A percentile compares a stretch with the other conserved stretches of the same genome.
Conservation (phyloP, 108 stramenopile genomes). For the Skeletonema menzelii region DNA sequence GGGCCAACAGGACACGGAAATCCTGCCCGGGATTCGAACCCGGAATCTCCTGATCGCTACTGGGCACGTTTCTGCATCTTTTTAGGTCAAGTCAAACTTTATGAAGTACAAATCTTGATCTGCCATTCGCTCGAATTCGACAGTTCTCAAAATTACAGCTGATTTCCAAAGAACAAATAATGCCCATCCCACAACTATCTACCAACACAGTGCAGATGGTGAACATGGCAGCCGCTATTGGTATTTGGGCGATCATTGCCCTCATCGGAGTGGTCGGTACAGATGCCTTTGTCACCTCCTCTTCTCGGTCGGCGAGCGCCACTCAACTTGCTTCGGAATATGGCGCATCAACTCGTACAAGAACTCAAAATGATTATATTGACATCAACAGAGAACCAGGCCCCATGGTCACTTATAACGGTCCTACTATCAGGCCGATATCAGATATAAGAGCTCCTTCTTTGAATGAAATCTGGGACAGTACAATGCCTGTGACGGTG, state of each 20-base stretch:
- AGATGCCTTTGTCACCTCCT: not conserved
- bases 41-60: constrained; percentile 13
- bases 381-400: not conserved
- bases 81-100: too few species aligned
- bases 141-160: not conserved
- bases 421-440: not conserved
- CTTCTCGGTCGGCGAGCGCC: not conserved
- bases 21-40: constrained; percentile 16
- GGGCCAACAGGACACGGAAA: constrained; percentile 16
- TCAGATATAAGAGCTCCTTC: not conserved
- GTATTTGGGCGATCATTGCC: not conserved
- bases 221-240: not conserved
- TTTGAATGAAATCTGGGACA: constrained; percentile 54
- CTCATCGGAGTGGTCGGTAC: not conserved
- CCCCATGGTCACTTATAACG: not conserved
- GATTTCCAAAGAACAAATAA: not conserved
- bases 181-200: not conserved
- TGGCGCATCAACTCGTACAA: not conserved
- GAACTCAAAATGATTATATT: not conserved
- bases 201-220: too few species aligned
- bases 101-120: too few species aligned
- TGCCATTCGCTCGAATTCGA: too few species aligned
- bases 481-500: constrained; percentile 63
- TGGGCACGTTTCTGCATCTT: not conserved
- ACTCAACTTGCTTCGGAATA: not conserved